phyloP scores from a whole-genome alignment of 1,284 basidiomycete species.

The Ceratobasidium sp. region DNA sequence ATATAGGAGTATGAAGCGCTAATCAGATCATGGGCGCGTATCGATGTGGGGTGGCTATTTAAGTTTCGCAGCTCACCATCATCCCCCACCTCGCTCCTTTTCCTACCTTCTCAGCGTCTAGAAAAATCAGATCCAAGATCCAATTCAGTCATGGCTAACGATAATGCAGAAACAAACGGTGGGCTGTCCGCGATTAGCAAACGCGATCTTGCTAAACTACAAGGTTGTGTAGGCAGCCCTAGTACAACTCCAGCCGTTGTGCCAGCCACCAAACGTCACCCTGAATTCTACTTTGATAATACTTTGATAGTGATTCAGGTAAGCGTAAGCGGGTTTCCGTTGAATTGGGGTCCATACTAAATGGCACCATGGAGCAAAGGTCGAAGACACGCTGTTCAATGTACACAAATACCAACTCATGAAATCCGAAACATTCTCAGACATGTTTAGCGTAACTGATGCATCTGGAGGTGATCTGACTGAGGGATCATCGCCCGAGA shows the following conservation, averaged over 20 bases:
- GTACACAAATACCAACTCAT: slow-evolving; percentile 51
- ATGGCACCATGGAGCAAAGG: slow-evolving; percentile 51
- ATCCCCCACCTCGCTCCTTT: not conserved
- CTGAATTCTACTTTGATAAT: not conserved
- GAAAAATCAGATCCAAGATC: not conserved
- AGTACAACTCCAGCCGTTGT: not conserved
- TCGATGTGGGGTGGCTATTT: no score
- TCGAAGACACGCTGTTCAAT: slow-evolving; percentile 55
- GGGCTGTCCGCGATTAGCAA: not conserved
- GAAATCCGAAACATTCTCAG: slow-evolving; percentile 24
- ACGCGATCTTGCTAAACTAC: not conserved
- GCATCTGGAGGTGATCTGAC: not conserved
- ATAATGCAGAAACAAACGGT: not conserved
- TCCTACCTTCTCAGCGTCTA: not conserved
- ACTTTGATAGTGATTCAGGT: slow-evolving; percentile 1
- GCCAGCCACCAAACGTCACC: not conserved
- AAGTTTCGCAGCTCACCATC: no score
- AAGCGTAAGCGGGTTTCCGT: not conserved
- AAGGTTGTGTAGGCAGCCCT: not conserved
- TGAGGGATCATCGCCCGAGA: slow-evolving; percentile 5
- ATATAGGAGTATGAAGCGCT: no score
- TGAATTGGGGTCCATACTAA: not conserved
- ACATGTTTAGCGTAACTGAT: slow-evolving; percentile 22
- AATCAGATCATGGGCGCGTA: no score
- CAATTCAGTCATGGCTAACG: not conserved